Percentiles rank a stretch among this genome's conserved stretches.
Conservation (phyloP, 192 early-diverging fungal species). For the Diversispora eburnea region DNA sequence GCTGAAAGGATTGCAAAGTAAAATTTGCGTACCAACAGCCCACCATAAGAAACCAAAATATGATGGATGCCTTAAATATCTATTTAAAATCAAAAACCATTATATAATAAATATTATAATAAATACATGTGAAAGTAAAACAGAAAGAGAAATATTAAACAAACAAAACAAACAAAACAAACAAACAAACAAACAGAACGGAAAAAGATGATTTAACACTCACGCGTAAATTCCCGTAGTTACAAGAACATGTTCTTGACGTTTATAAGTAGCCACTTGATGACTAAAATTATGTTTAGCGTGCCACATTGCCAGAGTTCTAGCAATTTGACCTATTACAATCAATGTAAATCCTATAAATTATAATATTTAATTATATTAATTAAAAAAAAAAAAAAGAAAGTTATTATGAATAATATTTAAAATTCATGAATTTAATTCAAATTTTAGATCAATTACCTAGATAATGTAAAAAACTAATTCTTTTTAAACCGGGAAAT, state of each 20-base stretch:
- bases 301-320: slow-evolving; percentile 87
- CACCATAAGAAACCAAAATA: slow-evolving; percentile 96
- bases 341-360: slow-evolving; percentile 56
- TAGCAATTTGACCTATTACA: slow-evolving; percentile 66
- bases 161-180: too few species aligned
- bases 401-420: not conserved
- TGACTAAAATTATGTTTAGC: slow-evolving; percentile 88
- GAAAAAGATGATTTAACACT: not conserved
- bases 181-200: not conserved
- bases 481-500: slow-evolving; percentile 48
- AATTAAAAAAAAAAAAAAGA: not conserved
- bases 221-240: slow-evolving; percentile 86
- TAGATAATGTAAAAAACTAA: slow-evolving; percentile 34
- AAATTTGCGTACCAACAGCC: slow-evolving; percentile 73
- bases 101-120: slow-evolving; percentile 12
- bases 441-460: slow-evolving; percentile 4
- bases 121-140: too few species aligned
- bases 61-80: slow-evolving; percentile 84
- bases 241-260: slow-evolving; percentile 71
- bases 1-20: slow-evolving; percentile 78
- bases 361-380: not conserved
- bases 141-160: too few species aligned
- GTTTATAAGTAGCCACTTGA: slow-evolving; percentile 67
- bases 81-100: slow-evolving; percentile 28
- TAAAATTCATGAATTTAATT: too few species aligned